Evolutionary conservation across 495 filamentous ascomycete genomes (phyloP), one percentile per base, ranked within the genome.

Genomic region (Podospora pseudoanserina): DNA sequence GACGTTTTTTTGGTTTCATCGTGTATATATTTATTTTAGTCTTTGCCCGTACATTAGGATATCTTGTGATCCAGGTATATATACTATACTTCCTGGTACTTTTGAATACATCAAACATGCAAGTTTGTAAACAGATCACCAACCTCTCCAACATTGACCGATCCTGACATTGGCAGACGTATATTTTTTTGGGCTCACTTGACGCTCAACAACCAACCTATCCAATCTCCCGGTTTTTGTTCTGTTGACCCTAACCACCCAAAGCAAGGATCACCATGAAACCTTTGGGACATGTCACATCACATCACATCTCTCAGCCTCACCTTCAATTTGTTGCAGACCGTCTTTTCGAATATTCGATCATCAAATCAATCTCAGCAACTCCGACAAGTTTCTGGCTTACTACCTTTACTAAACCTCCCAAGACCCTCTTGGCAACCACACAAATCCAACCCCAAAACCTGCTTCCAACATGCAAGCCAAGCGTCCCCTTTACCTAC

Each of bases 11-110:
- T 23, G 23, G 23, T 23, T 60, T 63, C 28, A 19, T 23, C 56
- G 27, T 67, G 57, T 59, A 62, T 63, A 59, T 23, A 23, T 23
- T 23, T 23, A 1, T 23, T 49, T 66, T 59, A 28, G 9, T 30
- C 44, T 18, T 18, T 44, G 7, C 23, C 23, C 56, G 56, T 28
- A 66, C 56, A 60, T 18, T 34, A 49, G 39, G 39, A 16, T 13
- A 13, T 49, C 0, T 11, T 49, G 7, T 49, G 6, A 11, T 2
- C 15, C 0, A 13, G 39, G 39, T 11, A 0, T 49, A 49, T 19
- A 20, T 20, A 20, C 20, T 20, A 20, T 49, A 49, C 39, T 49
- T 49, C 39, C 39, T 49, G 39, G 39, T 49, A 49, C 15, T 49
- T 49, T 49, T 1, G 15, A 49, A 49, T 49, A 49, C 39, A 1